phyloP scores from a whole-genome alignment of 1,284 basidiomycete species.

The Peniophora sp. region DNA sequence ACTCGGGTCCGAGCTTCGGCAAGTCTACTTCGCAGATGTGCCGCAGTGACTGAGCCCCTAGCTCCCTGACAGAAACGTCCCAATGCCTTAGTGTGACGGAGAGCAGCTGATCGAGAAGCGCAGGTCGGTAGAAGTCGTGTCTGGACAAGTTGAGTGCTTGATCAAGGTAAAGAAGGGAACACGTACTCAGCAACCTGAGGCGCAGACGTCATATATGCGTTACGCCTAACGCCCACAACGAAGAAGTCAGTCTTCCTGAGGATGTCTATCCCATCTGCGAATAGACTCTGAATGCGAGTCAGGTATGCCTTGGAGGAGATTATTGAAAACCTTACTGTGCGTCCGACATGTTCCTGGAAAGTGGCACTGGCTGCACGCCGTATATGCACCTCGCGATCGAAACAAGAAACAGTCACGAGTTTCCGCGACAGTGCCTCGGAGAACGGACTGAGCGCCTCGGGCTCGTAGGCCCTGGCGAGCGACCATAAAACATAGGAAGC shows the following conservation, averaged over 20 bases:
- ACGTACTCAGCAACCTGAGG: constrained; percentile 80
- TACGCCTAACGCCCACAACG: constrained; percentile 79
- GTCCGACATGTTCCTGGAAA: constrained; percentile 94
- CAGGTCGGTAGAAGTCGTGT: constrained; percentile 62
- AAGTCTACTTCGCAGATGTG: constrained; percentile 62
- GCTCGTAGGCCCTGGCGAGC: constrained; percentile 71
- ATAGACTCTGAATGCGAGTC: too few species aligned
- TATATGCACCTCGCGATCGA: constrained; percentile 92
- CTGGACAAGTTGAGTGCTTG: constrained; percentile 24
- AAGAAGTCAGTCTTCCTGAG: constrained; percentile 92
- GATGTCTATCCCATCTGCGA: constrained; percentile 92
- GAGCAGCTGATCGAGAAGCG: constrained; percentile 71
- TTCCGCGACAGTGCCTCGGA: constrained; percentile 60
- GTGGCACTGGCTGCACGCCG: constrained; percentile 96
- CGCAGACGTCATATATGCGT: constrained; percentile 79
- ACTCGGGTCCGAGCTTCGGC: constrained; percentile 38
- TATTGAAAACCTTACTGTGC: constrained; percentile 55
- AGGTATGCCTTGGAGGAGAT: constrained; percentile 9
- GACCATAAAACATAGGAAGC: constrained; percentile 96
- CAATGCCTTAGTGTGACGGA: constrained; percentile 81
- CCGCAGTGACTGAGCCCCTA: constrained; percentile 75
- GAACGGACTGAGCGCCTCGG: constrained; percentile 52
- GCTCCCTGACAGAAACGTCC: constrained; percentile 75
- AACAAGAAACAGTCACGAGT: constrained; percentile 75
- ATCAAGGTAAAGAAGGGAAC: constrained; percentile 4